Conservation (phyloP, 2,329 filamentous ascomycete genomes). For the Lasiodiplodia hormozganensis region DNA sequence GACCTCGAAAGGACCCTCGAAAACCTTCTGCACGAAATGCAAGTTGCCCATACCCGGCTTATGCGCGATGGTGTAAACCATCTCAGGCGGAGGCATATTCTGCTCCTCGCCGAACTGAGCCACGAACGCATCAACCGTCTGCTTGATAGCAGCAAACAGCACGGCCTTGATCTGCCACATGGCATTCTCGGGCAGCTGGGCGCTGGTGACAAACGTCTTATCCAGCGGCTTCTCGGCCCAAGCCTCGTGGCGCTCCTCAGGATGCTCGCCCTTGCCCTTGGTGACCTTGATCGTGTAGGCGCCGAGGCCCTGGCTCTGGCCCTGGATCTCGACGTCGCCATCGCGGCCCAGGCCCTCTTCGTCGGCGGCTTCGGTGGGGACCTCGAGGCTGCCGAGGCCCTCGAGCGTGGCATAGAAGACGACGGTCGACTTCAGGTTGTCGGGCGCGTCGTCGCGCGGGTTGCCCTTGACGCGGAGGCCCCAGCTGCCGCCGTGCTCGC, state of each 20-base stretch:
- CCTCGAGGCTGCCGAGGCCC: constrained; percentile 71
- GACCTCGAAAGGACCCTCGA: constrained; percentile 81
- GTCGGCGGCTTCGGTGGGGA: constrained; percentile 54
- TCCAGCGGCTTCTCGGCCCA: constrained; percentile 74
- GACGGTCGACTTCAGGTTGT: constrained; percentile 75
- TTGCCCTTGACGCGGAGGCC: constrained; percentile 84
- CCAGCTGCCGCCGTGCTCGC: constrained; percentile 88
- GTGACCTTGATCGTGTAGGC: constrained; percentile 82
- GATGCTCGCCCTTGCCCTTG: constrained; percentile 69
- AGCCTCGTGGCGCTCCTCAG: constrained; percentile 65
- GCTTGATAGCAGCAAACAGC: constrained; percentile 68
- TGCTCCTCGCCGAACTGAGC: constrained; percentile 64
- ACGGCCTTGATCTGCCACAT: constrained; percentile 83
- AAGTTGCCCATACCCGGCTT: constrained; percentile 75
- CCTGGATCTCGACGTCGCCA: constrained; percentile 72
- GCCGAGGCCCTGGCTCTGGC: constrained; percentile 74
- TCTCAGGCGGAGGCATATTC: constrained; percentile 79
- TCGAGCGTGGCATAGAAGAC: constrained; percentile 86
- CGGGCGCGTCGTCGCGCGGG: constrained; percentile 71
- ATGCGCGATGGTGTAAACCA: constrained; percentile 81
- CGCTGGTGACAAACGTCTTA: constrained; percentile 76
- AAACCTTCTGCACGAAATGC: constrained; percentile 90
- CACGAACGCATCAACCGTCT: constrained; percentile 66
- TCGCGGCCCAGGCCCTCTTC: constrained; percentile 61
- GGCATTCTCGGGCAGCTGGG: constrained; percentile 69